Base-by-base conservation (phyloP, 306 rosid species). In the Malus sylvestris region DNA sequence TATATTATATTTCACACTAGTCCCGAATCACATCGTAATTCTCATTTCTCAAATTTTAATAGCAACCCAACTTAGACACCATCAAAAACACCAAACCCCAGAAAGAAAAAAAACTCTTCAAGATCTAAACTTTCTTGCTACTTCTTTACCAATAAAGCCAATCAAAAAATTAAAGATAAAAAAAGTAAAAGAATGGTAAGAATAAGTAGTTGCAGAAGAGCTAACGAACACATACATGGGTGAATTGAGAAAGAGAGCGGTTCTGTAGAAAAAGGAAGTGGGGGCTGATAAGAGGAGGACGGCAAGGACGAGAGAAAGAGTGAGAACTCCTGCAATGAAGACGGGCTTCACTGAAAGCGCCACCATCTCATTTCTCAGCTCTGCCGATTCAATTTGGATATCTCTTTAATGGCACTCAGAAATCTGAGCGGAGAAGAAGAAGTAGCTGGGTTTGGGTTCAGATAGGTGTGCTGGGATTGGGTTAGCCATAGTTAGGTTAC, bases 311-410 rank as follows among this genome's bases (percentile, higher is more conserved):
- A 49, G 88, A 80, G 44, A 25, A 25, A 95, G 88, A 38, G 88
- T 30, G 73, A 83, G 55, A 40, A 86, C 77, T 15, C 83, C 82
- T 63, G 85, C 20, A 76, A 65, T 84, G 75, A 90, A 92, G 3
- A 88, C 68, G 72, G 90, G 91, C 88, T 86, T 94, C 78, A 88
- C 88, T 68, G 91, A 80, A 40, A 92, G 78, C 85, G 79, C 76
- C 86, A 85, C 74, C 97, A 94, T 94, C 80, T 38, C 70, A 51
- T 52, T 30, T 55, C 79, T 44, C 10, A 40, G 44, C 38, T 45
- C 16, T n/a, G 25, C 61, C 20, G 40, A 52, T 7, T 29, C 52
- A 23, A 30, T 62, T 20, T 62, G 40, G 32, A 62, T 15, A 14
- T 29, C 32, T 3, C 12, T 16, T 15, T 29, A 35, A 29, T 29